phyloP scores from a whole-genome alignment of 2,329 filamentous ascomycete genomes.

The Zalaria sp. region DNA sequence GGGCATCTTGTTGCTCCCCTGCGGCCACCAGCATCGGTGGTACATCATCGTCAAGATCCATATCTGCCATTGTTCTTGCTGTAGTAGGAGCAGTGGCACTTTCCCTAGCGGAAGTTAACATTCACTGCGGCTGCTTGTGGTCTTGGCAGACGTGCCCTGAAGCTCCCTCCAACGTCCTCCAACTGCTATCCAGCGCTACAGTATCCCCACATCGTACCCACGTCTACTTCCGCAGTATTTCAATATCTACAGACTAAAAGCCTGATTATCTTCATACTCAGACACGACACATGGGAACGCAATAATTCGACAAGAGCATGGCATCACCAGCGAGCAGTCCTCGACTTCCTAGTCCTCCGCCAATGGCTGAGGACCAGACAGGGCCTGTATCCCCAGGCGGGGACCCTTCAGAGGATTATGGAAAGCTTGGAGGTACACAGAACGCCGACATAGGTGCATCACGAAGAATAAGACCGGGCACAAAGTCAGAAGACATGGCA shows the following conservation, averaged over 20 bases:
- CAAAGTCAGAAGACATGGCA: conserved; percentile 83
- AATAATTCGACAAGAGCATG: not conserved
- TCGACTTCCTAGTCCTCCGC: conserved; percentile 85
- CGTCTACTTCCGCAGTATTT: too few species aligned
- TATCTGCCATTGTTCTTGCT: conserved; percentile 15
- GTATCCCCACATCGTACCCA: not conserved
- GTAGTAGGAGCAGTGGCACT: conserved; percentile 1
- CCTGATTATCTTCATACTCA: too few species aligned
- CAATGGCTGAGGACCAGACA: conserved; percentile 87
- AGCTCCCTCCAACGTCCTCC: not conserved
- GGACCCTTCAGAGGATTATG: conserved; percentile 45
- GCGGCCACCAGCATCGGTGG: conserved; percentile 51
- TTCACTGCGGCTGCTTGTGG: too few species aligned
- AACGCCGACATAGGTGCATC: conserved; percentile 60
- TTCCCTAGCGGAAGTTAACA: not conserved
- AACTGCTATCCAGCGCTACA: not conserved
- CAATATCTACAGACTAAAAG: too few species aligned
- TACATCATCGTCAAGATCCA: conserved; percentile 50
- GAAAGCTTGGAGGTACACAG: conserved; percentile 39
- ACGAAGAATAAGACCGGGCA: conserved; percentile 81
- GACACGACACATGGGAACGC: too few species aligned
- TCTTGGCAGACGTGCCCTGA: not conserved
- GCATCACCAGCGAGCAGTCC: conserved; percentile 60
- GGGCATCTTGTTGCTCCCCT: conserved; percentile 12
- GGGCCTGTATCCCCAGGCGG: conserved; percentile 62